A percentile compares a stretch with the other conserved stretches of the same genome.
phyloP scores from a whole-genome alignment of 139 green algal genomes.

The Coelastrella sp. region DNA sequence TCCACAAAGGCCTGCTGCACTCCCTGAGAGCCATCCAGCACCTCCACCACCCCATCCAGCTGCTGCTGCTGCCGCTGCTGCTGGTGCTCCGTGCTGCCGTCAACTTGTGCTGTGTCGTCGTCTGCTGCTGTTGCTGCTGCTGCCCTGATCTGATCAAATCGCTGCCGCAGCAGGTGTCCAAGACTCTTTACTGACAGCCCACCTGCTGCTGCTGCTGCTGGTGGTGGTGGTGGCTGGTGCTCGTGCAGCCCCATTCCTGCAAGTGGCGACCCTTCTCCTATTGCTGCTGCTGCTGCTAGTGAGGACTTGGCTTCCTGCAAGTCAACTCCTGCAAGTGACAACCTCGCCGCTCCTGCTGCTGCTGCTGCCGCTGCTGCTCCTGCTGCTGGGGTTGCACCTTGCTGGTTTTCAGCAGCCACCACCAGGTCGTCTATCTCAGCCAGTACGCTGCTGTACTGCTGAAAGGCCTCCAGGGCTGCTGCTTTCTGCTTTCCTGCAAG shows the following conservation, averaged over 20 bases:
- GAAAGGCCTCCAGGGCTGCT: slow-evolving; percentile 9
- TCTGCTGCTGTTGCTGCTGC: slow-evolving; percentile 3
- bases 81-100: background rate
- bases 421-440: background rate
- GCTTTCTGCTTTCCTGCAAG: background rate
- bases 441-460: slow-evolving; percentile 30
- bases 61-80: slow-evolving; percentile 10
- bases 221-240: too few relatives aligned
- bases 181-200: background rate
- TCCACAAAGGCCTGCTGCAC: background rate
- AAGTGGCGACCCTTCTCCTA: too few relatives aligned
- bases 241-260: too few relatives aligned
- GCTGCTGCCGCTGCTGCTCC: slow-evolving; percentile 28
- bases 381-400: background rate
- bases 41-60: background rate
- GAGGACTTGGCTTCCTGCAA: background rate
- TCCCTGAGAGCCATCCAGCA: background rate
- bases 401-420: background rate
- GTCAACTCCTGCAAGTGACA: background rate
- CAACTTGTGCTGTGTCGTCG: too few relatives aligned
- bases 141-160: slow-evolving; percentile 17
- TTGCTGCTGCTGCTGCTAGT: slow-evolving; percentile 30
- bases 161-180: background rate
- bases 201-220: slow-evolving; percentile 33
- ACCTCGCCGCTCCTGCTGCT: background rate